Base-by-base conservation (phyloP, 192 early-diverging fungal genomes). In the Rhizophagus sp. region DNA sequence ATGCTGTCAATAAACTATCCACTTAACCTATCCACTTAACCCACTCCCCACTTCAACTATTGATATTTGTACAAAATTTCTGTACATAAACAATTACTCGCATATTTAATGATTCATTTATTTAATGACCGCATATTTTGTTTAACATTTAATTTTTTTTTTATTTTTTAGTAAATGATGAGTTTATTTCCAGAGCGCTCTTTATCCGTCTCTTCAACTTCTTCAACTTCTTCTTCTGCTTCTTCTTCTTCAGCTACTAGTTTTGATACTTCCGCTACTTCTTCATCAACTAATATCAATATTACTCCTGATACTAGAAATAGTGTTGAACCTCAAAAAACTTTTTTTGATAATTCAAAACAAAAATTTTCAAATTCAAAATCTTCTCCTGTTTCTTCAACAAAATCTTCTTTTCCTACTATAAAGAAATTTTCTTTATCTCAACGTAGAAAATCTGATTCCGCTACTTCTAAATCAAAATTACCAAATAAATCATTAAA, bases 131-230 rank as follows among this genome's bases (percentile, higher is more conserved):
- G 52, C 52, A 57, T 57, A 22, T 4, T 57, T 57, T 57, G 52
- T 57, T 57, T 57, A 57, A 57, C 52, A 57, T 19, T 22, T 47
- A 47, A 47, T 44, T 44, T 44, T 44, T 44, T 44, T 44, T 44
- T 44, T 44, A 8, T 44, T 8, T 44, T 17, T 70, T 44, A 22
- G 19, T n/a, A 70, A 41, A 70, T n/a, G 9, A 75, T 75, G 73
- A 57, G 50, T n/a, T 25, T 75, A 75, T 24, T 62, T 62, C 52
- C 73, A 34, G 73, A 75, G 50, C 27, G 50, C 9, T 11, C 50
- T 22, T 22, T 52, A 22, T 62, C 73, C 13, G 30, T 33, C 41
- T 75, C 73, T 17, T 25, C 52, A 19, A 13, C 50, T 1, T 75
- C 50, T 27, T n/a, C 73, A 27, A 33, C 47, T n/a, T 75, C 73